phyloP scores from a whole-genome alignment of 1,139 yeast species.

The Sugiyamaella pinicola region DNA sequence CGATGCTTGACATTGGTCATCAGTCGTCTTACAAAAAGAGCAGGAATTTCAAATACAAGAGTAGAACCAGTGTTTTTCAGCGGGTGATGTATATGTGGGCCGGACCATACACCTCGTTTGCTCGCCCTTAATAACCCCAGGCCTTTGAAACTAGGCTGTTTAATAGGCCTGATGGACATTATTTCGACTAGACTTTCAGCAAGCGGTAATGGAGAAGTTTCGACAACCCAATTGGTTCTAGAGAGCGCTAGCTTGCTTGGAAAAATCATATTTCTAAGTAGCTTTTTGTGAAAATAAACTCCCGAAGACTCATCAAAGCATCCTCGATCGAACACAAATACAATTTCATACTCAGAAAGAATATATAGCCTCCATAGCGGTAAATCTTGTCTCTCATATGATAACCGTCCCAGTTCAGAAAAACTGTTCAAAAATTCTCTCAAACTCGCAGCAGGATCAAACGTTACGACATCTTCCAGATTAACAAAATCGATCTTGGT shows the following conservation, averaged over 20 bases:
- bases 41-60: slow-evolving; percentile 17
- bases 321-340: slow-evolving; percentile 32
- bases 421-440: slow-evolving; percentile 20
- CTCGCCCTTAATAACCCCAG: slow-evolving; percentile 15
- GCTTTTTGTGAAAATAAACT: slow-evolving; percentile 28
- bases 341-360: slow-evolving; percentile 22
- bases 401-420: slow-evolving; percentile 11
- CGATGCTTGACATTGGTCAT: slow-evolving; percentile 18
- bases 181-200: slow-evolving; percentile 9
- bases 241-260: neutral
- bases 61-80: slow-evolving; percentile 7
- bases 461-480: slow-evolving; percentile 24
- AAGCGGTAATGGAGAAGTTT: slow-evolving; percentile 12
- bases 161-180: slow-evolving; percentile 11
- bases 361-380: slow-evolving; percentile 33
- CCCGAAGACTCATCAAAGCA: slow-evolving; percentile 33
- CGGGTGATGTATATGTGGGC: slow-evolving; percentile 6
- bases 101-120: slow-evolving; percentile 16
- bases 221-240: slow-evolving; percentile 5
- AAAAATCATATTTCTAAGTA: slow-evolving; percentile 17
- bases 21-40: slow-evolving; percentile 12
- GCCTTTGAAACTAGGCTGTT: slow-evolving; percentile 14
- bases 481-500: slow-evolving; percentile 19
- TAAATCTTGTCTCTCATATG: slow-evolving; percentile 21
- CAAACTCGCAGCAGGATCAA: slow-evolving; percentile 16